Evolutionary conservation across 176 grass and related monocot species (phyloP), one percentile per base, ranked within the genome.

Genomic region (Triticum timopheevii): DNA sequence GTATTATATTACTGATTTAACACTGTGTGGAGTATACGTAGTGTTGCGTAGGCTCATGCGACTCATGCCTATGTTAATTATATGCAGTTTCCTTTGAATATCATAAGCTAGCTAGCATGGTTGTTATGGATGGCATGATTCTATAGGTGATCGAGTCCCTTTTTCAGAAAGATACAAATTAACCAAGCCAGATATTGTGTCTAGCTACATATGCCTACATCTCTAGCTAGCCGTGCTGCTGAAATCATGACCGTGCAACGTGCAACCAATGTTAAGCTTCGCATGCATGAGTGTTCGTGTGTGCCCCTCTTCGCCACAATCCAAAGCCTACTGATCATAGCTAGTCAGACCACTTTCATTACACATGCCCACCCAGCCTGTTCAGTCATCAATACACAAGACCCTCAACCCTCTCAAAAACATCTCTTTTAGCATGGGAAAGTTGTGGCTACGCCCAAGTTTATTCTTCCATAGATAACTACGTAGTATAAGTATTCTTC

Each of bases 321-420:
- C 17, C 64, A 82, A 52, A 56, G 82, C 70, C 59, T 77, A 77
- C 30, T 66, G 65, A 85, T 88, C 23, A 11, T 24, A 73, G 69
- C 38, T 80, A 67, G 69, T 67, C 73, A 64, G 63, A 79, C 35
- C 74, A 22, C 83, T 80, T 80, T 77, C 80, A 80, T 82, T 68
- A 81, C 76, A 86, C 67, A 86, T 83, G 65, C n/a, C 23, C 8
- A 24, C 30, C 24, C 65, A 65, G n/a, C 83, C 54, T 50, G 78
- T 39, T 68, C 49, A 72, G 34, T 81, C 77, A 64, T 33, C 25
- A n/a, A 84, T 72, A 81, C 69, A 58, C 56, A 84, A 45, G 58
- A 86, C 69, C 17, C 15, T 31, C 39, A 81, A 66, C 15, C 78
- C 13, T 17, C 61, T 13, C 61, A 27, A 64, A 12, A 20, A 38